Base-by-base conservation (phyloP, 2,329 filamentous ascomycete species). In the Pseudogymnoascus sp. region DNA sequence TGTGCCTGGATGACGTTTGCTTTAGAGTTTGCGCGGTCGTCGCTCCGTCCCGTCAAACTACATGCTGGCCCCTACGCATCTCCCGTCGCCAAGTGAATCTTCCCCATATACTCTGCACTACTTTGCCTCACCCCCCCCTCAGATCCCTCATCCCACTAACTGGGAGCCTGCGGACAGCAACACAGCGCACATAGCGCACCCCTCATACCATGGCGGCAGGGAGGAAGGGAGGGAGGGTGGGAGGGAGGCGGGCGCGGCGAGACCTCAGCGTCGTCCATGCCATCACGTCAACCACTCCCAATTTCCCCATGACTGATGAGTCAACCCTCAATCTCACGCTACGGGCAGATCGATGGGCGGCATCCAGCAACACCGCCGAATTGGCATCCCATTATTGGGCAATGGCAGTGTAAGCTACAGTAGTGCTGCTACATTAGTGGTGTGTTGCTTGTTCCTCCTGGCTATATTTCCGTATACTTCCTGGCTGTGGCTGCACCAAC, bases 351-450 rank as follows among this genome's bases (percentile, higher is more conserved):
- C 44, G 23, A 29, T 44, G 23, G 7, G 15, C 17, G 44, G 44
- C 13, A 29, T 29, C 44, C 40, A 21, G 13, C 17, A 11, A 42
- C 9, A n/a, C 17, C 17, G 15, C 44, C 44, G 44, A 7, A 50
- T 50, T 50, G 44, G 23, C 44, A 50, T 50, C 44, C 44, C 44
- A 29, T 50, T 29, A 50, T 50, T 50, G 42, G 44, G 44, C 44
- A 50, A 29, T 50, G 44, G 42, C 42, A 50, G 42, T 26, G 42
- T 50, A 50, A 50, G 42, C 42, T 50, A 50, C 42, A 50, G 42
- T 50, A 50, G 42, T 50, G 42, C 42, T 26, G 42, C 17, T 5
- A 13, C 40, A 15, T 44, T 44, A 44, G 40, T 44, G 42, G 42
- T 50, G 29, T 26, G 21, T n/a, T 50, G 42, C 2, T n/a, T 26